Base-by-base conservation (phyloP, 2,329 filamentous ascomycete species). In the Didymella pinodella region DNA sequence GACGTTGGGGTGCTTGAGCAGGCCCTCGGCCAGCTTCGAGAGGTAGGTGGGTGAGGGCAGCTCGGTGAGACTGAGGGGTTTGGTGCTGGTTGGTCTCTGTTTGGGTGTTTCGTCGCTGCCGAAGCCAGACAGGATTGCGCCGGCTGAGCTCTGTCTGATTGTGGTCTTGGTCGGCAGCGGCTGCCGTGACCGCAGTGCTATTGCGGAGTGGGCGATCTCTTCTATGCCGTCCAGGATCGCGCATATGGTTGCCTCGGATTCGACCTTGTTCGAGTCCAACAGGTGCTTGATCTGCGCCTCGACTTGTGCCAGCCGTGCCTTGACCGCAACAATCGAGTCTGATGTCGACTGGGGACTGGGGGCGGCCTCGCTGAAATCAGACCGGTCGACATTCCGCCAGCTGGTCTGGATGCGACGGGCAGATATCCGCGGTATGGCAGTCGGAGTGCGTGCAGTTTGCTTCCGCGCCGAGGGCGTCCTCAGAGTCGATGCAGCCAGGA, bases 1-100 rank as follows among this genome's bases (percentile, higher is more conserved):
- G 47, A 97, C 88, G 60, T 89, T 87, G 4, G 90, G 88, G 67
- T 94, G 86, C 47, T 85, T 84, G 59, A 96, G 75, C 54, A 97
- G 85, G 36, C 84, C 81, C 74, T 91, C 90, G n/a, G 90, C 87
- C 14, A 84, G 77, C 22, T 79, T 75, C 12, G 84, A 84, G 59
- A 88, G 77, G 34, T 78, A 74, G 26, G 66, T 57, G 4, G 71
- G 68, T 11, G 73, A 65, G 4, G 74, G 73, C 2, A 77, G 66
- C 12, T 70, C 62, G 28, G 66, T 64, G 10, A 68, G 47, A 8
- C 64, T 62, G 29, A 68, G 44, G 1, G 62, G 50, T 46, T 57
- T 65, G 28, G 64, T 18, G 12, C 47, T 62, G 5, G 54, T 54
- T 38, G 46, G 65, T 32, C 26, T 52, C 25, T 54, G 48, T 8